Conservation (phyloP, 176 grass and related monocot genomes). For the Carex kokanica region DNA sequence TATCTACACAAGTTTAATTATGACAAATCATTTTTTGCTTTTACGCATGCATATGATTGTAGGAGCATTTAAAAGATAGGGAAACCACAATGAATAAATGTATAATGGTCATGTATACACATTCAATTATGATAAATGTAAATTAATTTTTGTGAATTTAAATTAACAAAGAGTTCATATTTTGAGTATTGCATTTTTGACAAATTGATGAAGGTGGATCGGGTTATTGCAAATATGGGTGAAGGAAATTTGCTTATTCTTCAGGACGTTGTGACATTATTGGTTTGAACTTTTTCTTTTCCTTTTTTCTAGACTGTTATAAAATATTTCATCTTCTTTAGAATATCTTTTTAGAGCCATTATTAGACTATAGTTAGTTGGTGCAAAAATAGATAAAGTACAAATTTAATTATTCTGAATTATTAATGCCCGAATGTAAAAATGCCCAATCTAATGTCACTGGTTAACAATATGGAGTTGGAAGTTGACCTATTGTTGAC, state of each 20-base stretch:
- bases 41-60: too few relatives aligned
- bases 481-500: too few relatives aligned
- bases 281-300: slow-evolving; percentile 35
- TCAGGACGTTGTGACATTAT: slow-evolving; percentile 84
- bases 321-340: background rate
- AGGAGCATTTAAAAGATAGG: too few relatives aligned
- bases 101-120: too few relatives aligned
- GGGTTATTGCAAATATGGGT: slow-evolving; percentile 94
- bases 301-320: background rate
- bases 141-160: background rate
- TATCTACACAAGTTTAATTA: too few relatives aligned
- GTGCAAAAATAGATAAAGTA: background rate
- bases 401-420: background rate
- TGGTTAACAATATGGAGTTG: too few relatives aligned
- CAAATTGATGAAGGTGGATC: slow-evolving; percentile 67
- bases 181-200: background rate
- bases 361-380: background rate
- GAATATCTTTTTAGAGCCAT: background rate
- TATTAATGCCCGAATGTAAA: too few relatives aligned
- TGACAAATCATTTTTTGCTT: too few relatives aligned
- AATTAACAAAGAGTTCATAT: background rate
- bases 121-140: too few relatives aligned
- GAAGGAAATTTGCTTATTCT: slow-evolving; percentile 84
- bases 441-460: too few relatives aligned
- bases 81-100: too few relatives aligned